phyloP scores from a whole-genome alignment of 2,329 filamentous ascomycete genomes.

The Pseudocercospora vitis region DNA sequence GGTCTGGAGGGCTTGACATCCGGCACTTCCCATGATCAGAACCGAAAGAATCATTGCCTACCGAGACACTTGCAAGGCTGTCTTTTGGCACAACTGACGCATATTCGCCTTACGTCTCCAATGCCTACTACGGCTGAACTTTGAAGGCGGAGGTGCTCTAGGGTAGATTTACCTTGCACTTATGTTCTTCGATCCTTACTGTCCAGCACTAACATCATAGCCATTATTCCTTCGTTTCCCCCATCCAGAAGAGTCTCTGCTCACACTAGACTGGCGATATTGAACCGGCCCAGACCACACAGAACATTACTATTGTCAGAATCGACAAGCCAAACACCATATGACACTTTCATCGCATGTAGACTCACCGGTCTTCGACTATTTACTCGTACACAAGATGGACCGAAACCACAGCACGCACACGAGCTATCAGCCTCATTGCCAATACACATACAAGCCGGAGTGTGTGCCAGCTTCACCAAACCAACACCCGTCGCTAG shows the following conservation, averaged over 20 bases:
- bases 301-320: too few species aligned
- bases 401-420: neutral
- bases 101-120: neutral
- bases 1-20: neutral
- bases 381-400: neutral
- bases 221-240: too few species aligned
- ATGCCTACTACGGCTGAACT: neutral
- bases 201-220: too few species aligned
- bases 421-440: neutral
- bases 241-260: neutral
- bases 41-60: neutral
- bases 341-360: neutral
- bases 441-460: neutral
- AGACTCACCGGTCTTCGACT: constrained; percentile 1
- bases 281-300: neutral
- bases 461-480: constrained; percentile 1
- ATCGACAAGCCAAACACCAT: neutral
- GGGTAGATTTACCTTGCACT: neutral
- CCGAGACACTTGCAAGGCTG: neutral
- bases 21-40: neutral
- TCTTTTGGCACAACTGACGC: constrained; percentile 1
- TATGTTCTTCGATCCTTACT: too few species aligned
- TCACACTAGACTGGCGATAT: too few species aligned
- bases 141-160: neutral
- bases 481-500: neutral